Evolutionary conservation across 2,329 filamentous ascomycete species (phyloP).

Genomic region (Fusarium miscanthi): DNA sequence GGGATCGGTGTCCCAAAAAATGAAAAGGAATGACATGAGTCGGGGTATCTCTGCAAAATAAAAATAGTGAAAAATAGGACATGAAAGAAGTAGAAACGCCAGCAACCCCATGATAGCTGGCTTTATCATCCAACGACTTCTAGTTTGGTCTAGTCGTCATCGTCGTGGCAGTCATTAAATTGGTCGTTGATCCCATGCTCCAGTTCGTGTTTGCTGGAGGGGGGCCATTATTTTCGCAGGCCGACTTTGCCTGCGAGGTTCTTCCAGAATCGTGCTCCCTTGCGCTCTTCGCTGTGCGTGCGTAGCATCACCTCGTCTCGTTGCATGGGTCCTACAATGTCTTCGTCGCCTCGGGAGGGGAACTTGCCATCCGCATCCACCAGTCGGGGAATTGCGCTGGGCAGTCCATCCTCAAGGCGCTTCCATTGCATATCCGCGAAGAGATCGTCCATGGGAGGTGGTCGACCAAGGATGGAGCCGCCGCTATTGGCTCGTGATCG

Average conservation of each 20-base stretch:
- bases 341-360: conserved; percentile 86
- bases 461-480: conserved; percentile 53
- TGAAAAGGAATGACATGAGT: conserved; percentile 45
- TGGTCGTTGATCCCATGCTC: conserved; percentile 23
- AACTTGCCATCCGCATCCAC: conserved; percentile 84
- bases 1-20: conserved; percentile 24
- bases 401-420: conserved; percentile 64
- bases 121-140: conserved; percentile 29
- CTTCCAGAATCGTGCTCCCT: conserved; percentile 60
- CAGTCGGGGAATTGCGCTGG: conserved; percentile 75
- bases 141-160: conserved; percentile 40
- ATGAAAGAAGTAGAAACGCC: conserved; percentile 33
- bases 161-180: conserved; percentile 40
- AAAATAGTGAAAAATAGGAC: conserved; percentile 27
- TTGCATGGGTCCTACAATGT: conserved; percentile 94
- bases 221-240: conserved; percentile 42
- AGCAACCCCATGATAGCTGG: conserved; percentile 36
- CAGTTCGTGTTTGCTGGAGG: conserved; percentile 9
- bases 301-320: conserved; percentile 66
- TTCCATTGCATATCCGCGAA: conserved; percentile 58
- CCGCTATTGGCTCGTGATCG: conserved; percentile 54
- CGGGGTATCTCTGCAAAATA: conserved; percentile 44
- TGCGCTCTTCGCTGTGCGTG: conserved; percentile 57
- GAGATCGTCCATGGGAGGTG: conserved; percentile 51
- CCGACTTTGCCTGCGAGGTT: conserved; percentile 60